These are phyloP conservation scores for Adansonia gregorii DNA, from an alignment of 441 rosid species.

Conservation along the genomic window DNA sequence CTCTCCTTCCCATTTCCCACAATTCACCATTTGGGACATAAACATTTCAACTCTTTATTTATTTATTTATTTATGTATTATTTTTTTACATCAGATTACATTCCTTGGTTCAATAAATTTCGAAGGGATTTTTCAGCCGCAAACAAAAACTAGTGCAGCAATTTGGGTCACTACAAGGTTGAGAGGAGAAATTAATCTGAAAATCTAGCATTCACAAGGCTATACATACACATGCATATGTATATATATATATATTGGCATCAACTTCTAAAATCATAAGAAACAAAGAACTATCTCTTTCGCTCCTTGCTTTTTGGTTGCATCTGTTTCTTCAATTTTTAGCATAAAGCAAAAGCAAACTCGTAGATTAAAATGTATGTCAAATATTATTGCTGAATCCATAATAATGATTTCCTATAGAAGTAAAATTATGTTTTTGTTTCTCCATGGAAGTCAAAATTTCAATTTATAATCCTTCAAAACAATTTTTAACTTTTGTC, in stretches of 20 bases:
- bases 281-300: background rate
- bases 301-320: background rate
- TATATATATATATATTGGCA: background rate
- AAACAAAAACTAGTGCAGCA: conserved; percentile 5
- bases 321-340: background rate
- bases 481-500: background rate
- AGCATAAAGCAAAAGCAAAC: background rate
- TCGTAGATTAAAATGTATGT: background rate
- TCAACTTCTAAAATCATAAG: background rate
- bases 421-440: background rate
- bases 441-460: background rate
- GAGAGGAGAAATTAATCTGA: background rate
- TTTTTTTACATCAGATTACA: background rate
- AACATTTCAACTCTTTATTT: background rate
- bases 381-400: background rate
- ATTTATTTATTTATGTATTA: too few species aligned
- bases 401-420: conserved; percentile 7
- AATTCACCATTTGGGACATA: background rate
- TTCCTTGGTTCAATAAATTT: conserved; percentile 12
- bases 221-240: background rate
- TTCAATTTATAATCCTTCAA: background rate
- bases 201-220: conserved; percentile 16
- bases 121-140: background rate
- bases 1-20: conserved; percentile 5
- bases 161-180: conserved; percentile 1